These are phyloP conservation scores for Trichoderma guizhouense DNA, from an alignment of 2,329 filamentous ascomycete species.

Conservation along the genomic window DNA sequence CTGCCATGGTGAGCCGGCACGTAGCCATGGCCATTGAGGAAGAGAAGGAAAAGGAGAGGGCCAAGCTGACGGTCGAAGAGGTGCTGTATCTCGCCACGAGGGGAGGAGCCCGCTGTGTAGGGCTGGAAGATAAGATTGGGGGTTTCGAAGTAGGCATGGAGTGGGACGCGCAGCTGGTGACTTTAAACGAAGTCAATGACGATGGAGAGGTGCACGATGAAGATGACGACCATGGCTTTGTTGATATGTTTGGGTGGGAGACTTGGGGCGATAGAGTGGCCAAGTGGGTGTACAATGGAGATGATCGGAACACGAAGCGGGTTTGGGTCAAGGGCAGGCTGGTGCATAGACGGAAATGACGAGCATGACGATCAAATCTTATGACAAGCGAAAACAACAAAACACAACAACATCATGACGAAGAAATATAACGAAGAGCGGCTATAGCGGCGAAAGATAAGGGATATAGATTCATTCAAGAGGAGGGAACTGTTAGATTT, in stretches of 20 bases:
- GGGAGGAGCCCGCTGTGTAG: conserved; percentile 81
- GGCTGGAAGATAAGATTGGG: conserved; percentile 68
- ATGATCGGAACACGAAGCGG: conserved; percentile 82
- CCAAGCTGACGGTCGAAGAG: conserved; percentile 79
- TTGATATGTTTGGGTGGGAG: conserved; percentile 91
- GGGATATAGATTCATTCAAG: not conserved
- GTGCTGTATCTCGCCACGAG: conserved; percentile 80
- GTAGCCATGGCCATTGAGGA: conserved; percentile 51
- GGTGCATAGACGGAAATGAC: conserved; percentile 56
- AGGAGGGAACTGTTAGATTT: not conserved
- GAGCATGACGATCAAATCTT: not conserved
- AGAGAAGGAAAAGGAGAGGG: conserved; percentile 39
- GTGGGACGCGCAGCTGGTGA: conserved; percentile 86
- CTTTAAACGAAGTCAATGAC: conserved; percentile 48
- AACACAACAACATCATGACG: not conserved
- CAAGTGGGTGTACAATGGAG: conserved; percentile 93
- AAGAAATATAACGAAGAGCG: not conserved
- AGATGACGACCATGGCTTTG: conserved; percentile 52
- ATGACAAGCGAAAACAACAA: not conserved
- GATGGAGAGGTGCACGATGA: conserved; percentile 24
- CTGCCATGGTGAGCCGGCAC: conserved; percentile 73
- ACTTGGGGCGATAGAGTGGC: conserved; percentile 79
- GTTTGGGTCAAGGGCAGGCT: conserved; percentile 87
- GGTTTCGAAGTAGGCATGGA: conserved; percentile 82
- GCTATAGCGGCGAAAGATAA: not conserved